These are phyloP conservation scores for Endothia cerciana DNA, from an alignment of 2,329 filamentous ascomycete genomes.

Conservation along the genomic window DNA sequence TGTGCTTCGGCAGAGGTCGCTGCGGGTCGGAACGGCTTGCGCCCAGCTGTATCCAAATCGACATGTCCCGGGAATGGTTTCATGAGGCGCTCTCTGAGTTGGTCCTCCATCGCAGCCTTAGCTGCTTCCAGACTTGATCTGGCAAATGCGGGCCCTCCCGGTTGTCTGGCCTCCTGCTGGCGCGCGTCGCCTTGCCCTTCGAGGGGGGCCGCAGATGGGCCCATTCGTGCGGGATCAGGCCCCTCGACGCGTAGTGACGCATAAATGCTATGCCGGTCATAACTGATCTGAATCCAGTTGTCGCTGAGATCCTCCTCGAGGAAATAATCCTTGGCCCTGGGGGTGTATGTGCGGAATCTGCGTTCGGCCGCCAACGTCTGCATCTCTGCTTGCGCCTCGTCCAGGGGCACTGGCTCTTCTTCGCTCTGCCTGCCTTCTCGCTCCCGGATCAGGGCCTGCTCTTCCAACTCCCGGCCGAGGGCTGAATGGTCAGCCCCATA, in stretches of 20 bases:
- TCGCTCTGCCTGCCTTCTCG: neutral
- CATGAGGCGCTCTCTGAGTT: neutral
- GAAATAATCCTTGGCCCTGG: neutral
- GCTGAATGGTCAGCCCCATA: neutral
- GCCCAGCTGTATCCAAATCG: neutral
- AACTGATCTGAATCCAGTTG: neutral
- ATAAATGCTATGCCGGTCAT: neutral
- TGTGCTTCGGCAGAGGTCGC: neutral
- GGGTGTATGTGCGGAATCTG: neutral
- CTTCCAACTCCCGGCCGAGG: neutral
- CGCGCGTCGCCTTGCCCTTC: neutral
- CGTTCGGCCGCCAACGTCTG: neutral
- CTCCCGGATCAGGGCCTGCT: neutral
- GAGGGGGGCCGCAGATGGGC: neutral
- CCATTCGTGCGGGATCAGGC: neutral
- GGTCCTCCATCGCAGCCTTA: neutral
- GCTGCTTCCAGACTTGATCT: neutral
- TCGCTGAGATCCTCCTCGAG: neutral
- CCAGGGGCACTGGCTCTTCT: neutral
- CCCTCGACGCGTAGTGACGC: neutral
- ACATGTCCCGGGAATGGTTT: neutral
- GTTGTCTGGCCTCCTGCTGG: neutral
- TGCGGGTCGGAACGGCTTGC: neutral
- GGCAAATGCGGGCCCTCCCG: neutral
- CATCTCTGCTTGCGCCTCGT: neutral